Base-by-base conservation (phyloP, 169 alveolate genomes). In the Ichthyophthirius multifiliis region DNA sequence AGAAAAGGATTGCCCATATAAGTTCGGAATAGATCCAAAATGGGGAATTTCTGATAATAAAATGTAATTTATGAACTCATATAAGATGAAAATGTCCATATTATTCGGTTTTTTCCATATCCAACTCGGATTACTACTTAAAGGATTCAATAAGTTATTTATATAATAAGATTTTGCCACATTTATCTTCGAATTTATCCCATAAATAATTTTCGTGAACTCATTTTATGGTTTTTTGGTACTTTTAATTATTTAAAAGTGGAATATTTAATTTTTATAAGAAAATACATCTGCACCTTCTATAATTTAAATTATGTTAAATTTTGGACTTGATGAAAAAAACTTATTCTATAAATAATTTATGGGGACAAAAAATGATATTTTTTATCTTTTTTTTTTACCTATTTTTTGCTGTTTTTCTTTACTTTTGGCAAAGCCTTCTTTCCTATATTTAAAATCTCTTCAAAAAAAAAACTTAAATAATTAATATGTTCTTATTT, bases 51-150 rank as follows among this genome's bases (percentile, higher is more conserved):
- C 99, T 30, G 83, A 81, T 27, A 98, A 98, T 87, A 99, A 98
- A 85, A 91, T 98, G 83, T 85, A 98, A 27, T 97, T 95, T 87
- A 83, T 96, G 75, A 99, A 98, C 87, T 97, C 99, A 4, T 92
- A 97, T 84, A 99, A 99, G 94, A 99, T 99, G 99, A 99, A 99
- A 89, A 89, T 99, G 41, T 95, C 99, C 2, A 99, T 98, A 4
- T 93, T 97, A 46, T 91, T 97, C 5, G 99, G 83, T 15, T 94
- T 97, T 32, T 43, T 92, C 16, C 98, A 98, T 75, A 98, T 98
- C 99, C 75, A 95, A 7, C 87, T 96, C 76, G 99, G 99, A 35
- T 91, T 96, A 1, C 63, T 94, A 7, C 90, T 98, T 71, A 97
- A 97, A 91, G 99, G 99, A 9, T 86, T 94, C 65, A 99, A 99